Conservation (phyloP, 164 flowering plant genomes). For the Sedum album region DNA sequence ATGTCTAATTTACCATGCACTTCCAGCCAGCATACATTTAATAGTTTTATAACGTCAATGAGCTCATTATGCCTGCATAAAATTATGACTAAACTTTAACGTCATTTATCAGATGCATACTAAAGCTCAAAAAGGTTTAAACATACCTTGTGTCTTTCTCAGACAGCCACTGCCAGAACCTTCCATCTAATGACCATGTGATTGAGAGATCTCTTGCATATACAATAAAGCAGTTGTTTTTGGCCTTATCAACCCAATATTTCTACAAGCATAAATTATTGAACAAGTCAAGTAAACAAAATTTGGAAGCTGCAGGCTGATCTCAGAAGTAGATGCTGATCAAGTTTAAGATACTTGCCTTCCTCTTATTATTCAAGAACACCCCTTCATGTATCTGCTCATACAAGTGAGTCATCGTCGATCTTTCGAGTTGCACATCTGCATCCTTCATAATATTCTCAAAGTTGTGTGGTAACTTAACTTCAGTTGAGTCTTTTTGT, state of each 20-base stretch:
- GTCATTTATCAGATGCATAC: not conserved
- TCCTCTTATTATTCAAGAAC: constrained; percentile 32
- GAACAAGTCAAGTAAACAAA: not conserved
- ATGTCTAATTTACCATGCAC: constrained; percentile 42
- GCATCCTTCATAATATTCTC: constrained; percentile 39
- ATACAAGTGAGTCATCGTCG: constrained; percentile 20
- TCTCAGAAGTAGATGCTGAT: too few species aligned
- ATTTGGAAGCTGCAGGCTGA: too few species aligned
- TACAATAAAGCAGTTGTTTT: constrained; percentile 48
- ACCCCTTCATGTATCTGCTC: constrained; percentile 41
- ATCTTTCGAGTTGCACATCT: constrained; percentile 21
- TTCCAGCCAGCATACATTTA: constrained; percentile 78
- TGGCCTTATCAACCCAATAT: constrained; percentile 46
- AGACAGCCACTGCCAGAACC: constrained; percentile 47
- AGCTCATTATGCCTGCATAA: constrained; percentile 23
- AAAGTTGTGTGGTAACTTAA: constrained; percentile 28
- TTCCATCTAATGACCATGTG: constrained; percentile 50
- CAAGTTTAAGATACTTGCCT: constrained; percentile 49
- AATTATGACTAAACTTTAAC: not conserved
- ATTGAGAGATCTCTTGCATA: constrained; percentile 53
- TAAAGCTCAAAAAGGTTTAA: not conserved
- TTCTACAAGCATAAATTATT: constrained; percentile 25
- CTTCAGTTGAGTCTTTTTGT: constrained; percentile 3
- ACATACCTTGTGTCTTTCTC: constrained; percentile 22
- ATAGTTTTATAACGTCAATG: constrained; percentile 45